These are phyloP conservation scores for Leishmania tarentolae DNA, from an alignment of 208 protist species.

Conservation along the genomic window DNA sequence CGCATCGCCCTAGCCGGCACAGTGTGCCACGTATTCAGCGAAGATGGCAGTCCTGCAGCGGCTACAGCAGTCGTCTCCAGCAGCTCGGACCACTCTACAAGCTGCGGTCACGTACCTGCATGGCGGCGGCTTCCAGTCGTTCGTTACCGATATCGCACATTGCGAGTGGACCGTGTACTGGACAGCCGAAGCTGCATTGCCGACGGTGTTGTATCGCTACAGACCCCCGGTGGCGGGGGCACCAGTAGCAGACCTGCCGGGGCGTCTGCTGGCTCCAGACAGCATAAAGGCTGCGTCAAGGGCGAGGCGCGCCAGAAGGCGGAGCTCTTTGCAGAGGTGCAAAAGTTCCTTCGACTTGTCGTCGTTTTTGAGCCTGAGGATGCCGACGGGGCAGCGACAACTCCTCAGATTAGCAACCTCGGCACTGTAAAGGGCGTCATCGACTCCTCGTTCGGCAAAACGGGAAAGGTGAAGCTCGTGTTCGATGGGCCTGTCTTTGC, in stretches of 20 bases:
- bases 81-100: not conserved
- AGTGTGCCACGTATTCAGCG: conserved; percentile 36
- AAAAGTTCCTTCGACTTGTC: conserved; percentile 68
- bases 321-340: conserved; percentile 62
- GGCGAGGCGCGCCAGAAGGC: conserved; percentile 31
- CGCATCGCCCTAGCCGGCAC: conserved; percentile 73
- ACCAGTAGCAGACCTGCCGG: too few relatives aligned
- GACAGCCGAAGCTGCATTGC: conserved; percentile 75
- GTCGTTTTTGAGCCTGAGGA: conserved; percentile 49
- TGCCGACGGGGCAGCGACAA: not conserved
- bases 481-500: conserved; percentile 63
- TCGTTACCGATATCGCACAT: conserved; percentile 40
- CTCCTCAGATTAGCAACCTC: not conserved
- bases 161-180: conserved; percentile 71
- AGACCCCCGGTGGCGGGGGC: not conserved
- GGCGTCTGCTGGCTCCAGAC: not conserved
- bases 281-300: not conserved
- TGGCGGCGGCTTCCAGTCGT: conserved; percentile 69
- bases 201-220: conserved; percentile 49
- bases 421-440: conserved; percentile 43
- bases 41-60: not conserved
- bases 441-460: conserved; percentile 84
- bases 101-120: not conserved
- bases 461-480: conserved; percentile 73
- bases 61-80: too few relatives aligned